Evolutionary conservation across 2,329 filamentous ascomycete genomes (phyloP).

Genomic region (Verticillium isaacii): DNA sequence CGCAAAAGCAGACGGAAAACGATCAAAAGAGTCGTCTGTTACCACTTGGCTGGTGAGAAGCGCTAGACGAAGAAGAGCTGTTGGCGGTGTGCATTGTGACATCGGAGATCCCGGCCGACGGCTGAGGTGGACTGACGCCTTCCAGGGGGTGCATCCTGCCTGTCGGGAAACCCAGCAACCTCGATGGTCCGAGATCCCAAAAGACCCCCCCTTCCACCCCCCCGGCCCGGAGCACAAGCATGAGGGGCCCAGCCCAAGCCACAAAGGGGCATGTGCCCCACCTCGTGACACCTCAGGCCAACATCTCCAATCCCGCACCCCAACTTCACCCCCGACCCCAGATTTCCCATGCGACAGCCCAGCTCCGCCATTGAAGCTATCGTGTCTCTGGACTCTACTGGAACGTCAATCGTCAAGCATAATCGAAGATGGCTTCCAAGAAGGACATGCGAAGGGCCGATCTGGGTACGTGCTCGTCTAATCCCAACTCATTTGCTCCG

Average conservation of each 20-base stretch:
- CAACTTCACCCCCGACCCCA: not conserved
- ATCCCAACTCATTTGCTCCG: not conserved
- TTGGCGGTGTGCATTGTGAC: not conserved
- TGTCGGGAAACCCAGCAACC: too few relatives aligned
- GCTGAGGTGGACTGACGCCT: not conserved
- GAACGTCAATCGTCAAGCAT: not conserved
- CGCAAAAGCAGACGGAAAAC: too few relatives aligned
- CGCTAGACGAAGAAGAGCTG: too few relatives aligned
- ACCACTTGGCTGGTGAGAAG: too few relatives aligned
- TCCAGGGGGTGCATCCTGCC: not conserved
- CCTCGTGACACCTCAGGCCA: not conserved
- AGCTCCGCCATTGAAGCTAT: not conserved
- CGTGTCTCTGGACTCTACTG: not conserved
- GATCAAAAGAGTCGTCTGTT: too few relatives aligned
- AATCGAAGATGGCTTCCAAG: slow-evolving; percentile 54
- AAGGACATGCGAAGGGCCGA: slow-evolving; percentile 74
- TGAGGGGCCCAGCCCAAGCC: too few relatives aligned
- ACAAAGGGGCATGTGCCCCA: not conserved
- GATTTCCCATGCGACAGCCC: not conserved
- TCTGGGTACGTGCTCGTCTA: slow-evolving; percentile 52
- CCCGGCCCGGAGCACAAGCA: too few relatives aligned
- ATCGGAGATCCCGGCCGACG: not conserved
- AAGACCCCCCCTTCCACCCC: too few relatives aligned
- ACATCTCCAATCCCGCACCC: not conserved
- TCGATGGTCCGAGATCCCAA: too few relatives aligned